These are phyloP conservation scores for Backusella mclennaniae DNA, from an alignment of 192 early-diverging fungal species.

Conservation along the genomic window DNA sequence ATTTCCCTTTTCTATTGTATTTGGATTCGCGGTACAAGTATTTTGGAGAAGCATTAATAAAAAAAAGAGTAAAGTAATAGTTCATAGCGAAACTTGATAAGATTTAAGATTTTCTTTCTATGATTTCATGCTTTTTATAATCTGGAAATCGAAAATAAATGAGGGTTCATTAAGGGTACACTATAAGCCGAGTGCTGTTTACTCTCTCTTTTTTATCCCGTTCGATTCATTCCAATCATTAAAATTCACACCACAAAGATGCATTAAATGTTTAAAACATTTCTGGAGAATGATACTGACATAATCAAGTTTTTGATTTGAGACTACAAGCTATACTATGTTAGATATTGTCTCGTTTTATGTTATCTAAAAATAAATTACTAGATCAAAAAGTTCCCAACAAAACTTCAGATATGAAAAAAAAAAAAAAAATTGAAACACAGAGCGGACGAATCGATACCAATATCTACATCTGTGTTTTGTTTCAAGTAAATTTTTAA, in stretches of 20 bases:
- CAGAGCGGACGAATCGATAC: neutral
- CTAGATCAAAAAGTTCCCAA: neutral
- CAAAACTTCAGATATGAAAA: neutral
- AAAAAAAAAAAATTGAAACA: neutral
- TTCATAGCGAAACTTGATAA: neutral
- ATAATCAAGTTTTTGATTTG: neutral
- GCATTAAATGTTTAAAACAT: neutral
- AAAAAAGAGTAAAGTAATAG: neutral
- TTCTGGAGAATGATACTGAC: neutral
- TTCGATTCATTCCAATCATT: neutral
- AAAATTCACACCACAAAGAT: neutral
- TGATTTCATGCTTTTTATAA: neutral
- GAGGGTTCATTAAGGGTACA: neutral
- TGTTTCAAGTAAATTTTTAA: neutral
- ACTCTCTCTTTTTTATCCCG: no score
- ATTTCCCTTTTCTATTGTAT: neutral
- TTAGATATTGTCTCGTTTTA: neutral
- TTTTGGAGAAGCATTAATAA: neutral
- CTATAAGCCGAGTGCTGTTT: neutral
- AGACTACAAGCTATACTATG: neutral
- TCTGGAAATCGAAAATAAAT: neutral
- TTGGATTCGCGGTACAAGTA: neutral
- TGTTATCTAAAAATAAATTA: neutral
- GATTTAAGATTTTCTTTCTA: neutral
- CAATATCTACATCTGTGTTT: neutral